Base-by-base conservation (phyloP, 140 eudicot species). In the Bidens hawaiensis region DNA sequence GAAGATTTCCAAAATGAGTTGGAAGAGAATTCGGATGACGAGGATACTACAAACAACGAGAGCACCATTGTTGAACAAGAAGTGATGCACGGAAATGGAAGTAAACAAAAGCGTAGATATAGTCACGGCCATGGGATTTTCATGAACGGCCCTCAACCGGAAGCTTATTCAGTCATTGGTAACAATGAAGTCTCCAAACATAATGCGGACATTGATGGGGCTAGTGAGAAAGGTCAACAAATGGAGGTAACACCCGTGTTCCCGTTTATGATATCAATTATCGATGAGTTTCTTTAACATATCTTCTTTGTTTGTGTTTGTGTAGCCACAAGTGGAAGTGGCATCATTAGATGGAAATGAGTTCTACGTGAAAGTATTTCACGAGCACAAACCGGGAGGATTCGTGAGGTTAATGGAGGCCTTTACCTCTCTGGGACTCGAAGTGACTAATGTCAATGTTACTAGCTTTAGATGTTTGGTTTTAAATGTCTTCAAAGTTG, bases 321-420 rank as follows among this genome's bases (percentile, higher is more conserved):
- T 64, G 56, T 68, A 91, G 98, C 95, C 95, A 7, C 98, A 91
- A 87, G 96, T 91, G 74, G 91, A 87, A 55, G 98, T 91, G 41
- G 77, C 59, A 16, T 85, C 87, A 24, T 65, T 91, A 54, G 91
- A 87, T 51, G 98, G 95, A 66, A 91, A 91, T 27, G 96, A 91
- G 72, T 80, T 91, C 74, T 91, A 64, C 47, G 87, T 91, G 72
- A 91, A 87, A 76, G 96, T 91, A 43, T 91, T 91, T 16, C 82
- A 96, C 25, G 98, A 91, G 83, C 96, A 91, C 61, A 91, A 82
- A 76, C 49, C 81, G 6, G 96, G 95, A 7, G 96, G 96, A 13
- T 91, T 91, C 53, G 90, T 87, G 79, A 84, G 81, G 62, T 59
- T 87, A 31, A 78, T 84, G 95, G 95, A 87, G 74, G 98, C 89